A percentile compares a stretch with the other conserved stretches of the same genome.
Evolutionary conservation across 1,284 basidiomycete genomes (phyloP).

Genomic region (Cryptococcus jaspeensis): DNA sequence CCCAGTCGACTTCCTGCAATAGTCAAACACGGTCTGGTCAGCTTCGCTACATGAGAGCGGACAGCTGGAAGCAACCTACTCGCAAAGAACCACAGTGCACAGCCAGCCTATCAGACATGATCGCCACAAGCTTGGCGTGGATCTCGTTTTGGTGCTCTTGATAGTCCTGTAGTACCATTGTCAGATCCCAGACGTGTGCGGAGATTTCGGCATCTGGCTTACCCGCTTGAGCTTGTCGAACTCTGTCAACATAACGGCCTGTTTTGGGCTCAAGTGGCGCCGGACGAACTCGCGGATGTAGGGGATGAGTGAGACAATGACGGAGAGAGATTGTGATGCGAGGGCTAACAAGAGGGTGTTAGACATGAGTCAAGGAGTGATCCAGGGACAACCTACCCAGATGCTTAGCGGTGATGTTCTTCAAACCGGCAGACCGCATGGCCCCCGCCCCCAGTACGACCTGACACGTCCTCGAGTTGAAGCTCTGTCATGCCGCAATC

Average conservation of each 20-base stretch:
- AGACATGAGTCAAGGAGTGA: background rate
- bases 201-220: slow-evolving; percentile 40
- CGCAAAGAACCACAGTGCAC: slow-evolving; percentile 63
- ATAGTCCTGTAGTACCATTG: slow-evolving; percentile 65
- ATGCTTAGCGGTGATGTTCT: slow-evolving; percentile 98
- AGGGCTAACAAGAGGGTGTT: slow-evolving; percentile 62
- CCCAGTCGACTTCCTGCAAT: slow-evolving; percentile 73
- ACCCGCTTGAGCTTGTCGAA: slow-evolving; percentile 97
- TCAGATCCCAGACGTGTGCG: background rate
- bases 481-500: slow-evolving; percentile 56
- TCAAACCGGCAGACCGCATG: slow-evolving; percentile 94
- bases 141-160: slow-evolving; percentile 99
- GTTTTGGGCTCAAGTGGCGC: slow-evolving; percentile 85
- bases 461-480: slow-evolving; percentile 97
- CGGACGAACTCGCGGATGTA: slow-evolving; percentile 93
- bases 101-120: slow-evolving; percentile 92
- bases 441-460: slow-evolving; percentile 97
- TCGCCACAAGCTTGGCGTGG: slow-evolving; percentile 93
- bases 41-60: background rate
- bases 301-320: slow-evolving; percentile 92
- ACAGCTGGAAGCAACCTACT: slow-evolving; percentile 17
- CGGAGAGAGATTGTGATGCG: slow-evolving; percentile 90
- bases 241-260: slow-evolving; percentile 93
- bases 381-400: slow-evolving; percentile 61
- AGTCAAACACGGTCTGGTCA: slow-evolving; percentile 1